Base-by-base conservation (phyloP, 2,329 filamentous ascomycete species). In the Fusarium sp. region DNA sequence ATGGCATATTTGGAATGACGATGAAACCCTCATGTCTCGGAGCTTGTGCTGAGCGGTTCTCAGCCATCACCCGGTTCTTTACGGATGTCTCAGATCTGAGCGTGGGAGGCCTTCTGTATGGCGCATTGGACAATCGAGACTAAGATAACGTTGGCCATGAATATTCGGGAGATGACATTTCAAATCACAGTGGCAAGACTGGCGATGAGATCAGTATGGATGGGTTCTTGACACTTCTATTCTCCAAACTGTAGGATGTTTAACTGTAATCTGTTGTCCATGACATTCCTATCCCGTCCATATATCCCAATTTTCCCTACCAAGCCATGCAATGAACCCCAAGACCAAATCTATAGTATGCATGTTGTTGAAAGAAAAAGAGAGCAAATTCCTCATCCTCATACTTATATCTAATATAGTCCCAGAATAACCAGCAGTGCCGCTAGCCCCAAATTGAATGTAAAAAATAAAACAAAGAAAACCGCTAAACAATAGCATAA, bases 21-120 rank as follows among this genome's bases (percentile, higher is more conserved):
- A 58, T 63, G 62, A 70, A 58, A 70, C 62, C 38, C 30, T 53
- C 58, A 29, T 70, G 58, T 70, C 58, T 70, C 34, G 49, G 53
- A 67, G 57, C 13, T 20, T 46, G 45, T 24, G 44, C 32, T 38
- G 30, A 46, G 52, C 49, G n/a, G 12, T 16, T 30, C 12, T 30
- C 44, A 44, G 32, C 18, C 25, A 41, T 41, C 44, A 9, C 9
- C 45, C 6, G 20, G 18, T 20, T 32, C 20, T 38, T 44, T 55
- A 27, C 34, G 20, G 6, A 7, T 70, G 45, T 70, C 62, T 64
- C 44, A 44, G 25, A 68, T 55, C 13, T 32, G 22, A 43, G 43
- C 29, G n/a, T 32, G 30, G 43, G 49, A 30, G 27, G 51, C 29
- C 18, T 40, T 30, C 25, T 16, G 40, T 27, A 25, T 27, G 27